Percentiles rank a stretch among this genome's conserved stretches.
Evolutionary conservation across 2,329 filamentous ascomycete species (phyloP).

Genomic region (Penicillium sp.): DNA sequence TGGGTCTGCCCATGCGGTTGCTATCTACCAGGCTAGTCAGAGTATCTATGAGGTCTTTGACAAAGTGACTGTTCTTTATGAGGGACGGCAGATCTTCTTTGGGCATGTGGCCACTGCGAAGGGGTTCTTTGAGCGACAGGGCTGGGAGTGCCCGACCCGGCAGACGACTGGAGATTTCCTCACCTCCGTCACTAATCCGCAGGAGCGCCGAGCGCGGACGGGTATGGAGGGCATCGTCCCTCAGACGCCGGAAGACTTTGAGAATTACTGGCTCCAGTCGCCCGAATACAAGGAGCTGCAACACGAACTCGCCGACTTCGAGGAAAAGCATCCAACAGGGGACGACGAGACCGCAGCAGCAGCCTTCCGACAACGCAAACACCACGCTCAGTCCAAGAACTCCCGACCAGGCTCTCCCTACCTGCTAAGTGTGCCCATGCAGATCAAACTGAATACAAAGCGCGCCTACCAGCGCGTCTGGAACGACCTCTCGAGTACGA

Average conservation of each 20-base stretch:
- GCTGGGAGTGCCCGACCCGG: conserved; percentile 68
- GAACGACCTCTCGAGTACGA: conserved; percentile 74
- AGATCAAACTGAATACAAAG: conserved; percentile 77
- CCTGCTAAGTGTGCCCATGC: conserved; percentile 73
- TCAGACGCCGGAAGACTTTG: conserved; percentile 71
- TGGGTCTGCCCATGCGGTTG: conserved; percentile 53
- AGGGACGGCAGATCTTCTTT: conserved; percentile 76
- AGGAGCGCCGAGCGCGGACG: conserved; percentile 57
- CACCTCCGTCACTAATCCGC: conserved; percentile 68
- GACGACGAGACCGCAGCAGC: conserved; percentile 31
- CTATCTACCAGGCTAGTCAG: conserved; percentile 56
- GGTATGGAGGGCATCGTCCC: conserved; percentile 68
- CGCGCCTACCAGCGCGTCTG: conserved; percentile 77
- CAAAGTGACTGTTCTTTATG: conserved; percentile 71
- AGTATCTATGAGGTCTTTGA: conserved; percentile 62
- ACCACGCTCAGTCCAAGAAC: conserved; percentile 43
- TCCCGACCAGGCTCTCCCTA: conserved; percentile 73
- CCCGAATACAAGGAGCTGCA: conserved; percentile 48
- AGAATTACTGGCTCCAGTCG: conserved; percentile 58
- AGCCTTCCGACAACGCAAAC: conserved; percentile 41
- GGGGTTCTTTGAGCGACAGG: conserved; percentile 69
- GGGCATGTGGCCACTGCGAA: conserved; percentile 65
- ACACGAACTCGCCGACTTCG: conserved; percentile 46
- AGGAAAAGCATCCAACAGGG: conserved; percentile 35
- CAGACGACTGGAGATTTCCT: conserved; percentile 73